Evolutionary conservation across 106 monocot species (phyloP), one percentile per base, ranked within the genome.

Genomic region (Acanthochlamys bracteata): DNA sequence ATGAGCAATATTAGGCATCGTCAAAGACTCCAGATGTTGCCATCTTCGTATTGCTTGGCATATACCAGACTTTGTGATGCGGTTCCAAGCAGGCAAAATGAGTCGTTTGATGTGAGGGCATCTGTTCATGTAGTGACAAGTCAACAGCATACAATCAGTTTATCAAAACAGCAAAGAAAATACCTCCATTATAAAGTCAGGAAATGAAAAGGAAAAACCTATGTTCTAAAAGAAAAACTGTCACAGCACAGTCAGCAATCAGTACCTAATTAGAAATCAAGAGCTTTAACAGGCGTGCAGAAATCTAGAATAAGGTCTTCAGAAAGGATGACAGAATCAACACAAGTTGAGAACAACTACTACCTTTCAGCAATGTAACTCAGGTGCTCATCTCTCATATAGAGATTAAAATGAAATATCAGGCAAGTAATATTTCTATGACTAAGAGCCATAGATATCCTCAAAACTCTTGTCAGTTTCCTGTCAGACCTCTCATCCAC

Each of bases 1-100:
- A 49, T 86, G 74, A 0, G 57, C 81, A 26, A 86, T 90, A 53
- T 68, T 78, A 4, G 89, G 90, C 94, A 94, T 94, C 4, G 94
- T 94, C 41, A 90, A 46, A 16, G 94, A 94, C 63, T 90, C 89
- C 13, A 94, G 81, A 25, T 75, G 42, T 20, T 81, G 70, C 94
- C 89, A 90, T 42, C 75, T 74, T 3, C 71, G 79, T 20, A 90
- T 81, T 24, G 90, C 90, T 56, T 86, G 75, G 73, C 86, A 75
- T 16, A 94, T 94, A 39, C 77, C 89, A 13, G 14, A 60, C 27
- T 84, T 94, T 19, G 94, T 90, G 12, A 94, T 86, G 61, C 90
- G 80, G 57, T 94, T 90, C 94, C 94, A 94, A 9, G 94, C 89
- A 39, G 94, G 94, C 76, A 94, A 78, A 20, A 90, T 86, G 3